phyloP scores from a whole-genome alignment of 2,329 filamentous ascomycete genomes.

The Metarhizium guizhouense region DNA sequence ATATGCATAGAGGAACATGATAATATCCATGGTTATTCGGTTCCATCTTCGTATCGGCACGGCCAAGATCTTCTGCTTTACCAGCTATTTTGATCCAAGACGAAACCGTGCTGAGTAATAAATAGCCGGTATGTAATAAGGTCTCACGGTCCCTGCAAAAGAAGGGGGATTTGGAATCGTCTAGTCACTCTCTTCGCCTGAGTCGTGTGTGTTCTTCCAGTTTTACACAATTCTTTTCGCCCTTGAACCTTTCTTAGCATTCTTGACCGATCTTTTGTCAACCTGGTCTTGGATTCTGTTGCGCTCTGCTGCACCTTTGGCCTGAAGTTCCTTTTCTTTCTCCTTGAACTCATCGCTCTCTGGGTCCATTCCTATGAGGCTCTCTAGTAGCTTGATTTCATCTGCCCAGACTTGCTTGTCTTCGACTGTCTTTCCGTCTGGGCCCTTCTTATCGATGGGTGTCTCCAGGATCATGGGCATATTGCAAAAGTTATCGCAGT shows the following conservation, averaged over 20 bases:
- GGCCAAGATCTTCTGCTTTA: no score
- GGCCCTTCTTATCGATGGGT: conserved; percentile 68
- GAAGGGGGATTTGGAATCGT: background rate
- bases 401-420: conserved; percentile 81
- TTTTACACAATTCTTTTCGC: conserved; percentile 16
- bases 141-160: background rate
- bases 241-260: conserved; percentile 27
- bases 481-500: conserved; percentile 64
- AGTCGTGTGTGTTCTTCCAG: conserved; percentile 23
- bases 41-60: background rate
- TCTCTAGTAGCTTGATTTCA: conserved; percentile 92
- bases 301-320: conserved; percentile 61
- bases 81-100: background rate
- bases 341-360: conserved; percentile 63
- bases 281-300: conserved; percentile 70
- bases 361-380: conserved; percentile 73
- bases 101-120: background rate
- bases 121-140: background rate
- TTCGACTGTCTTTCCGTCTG: conserved; percentile 58
- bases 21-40: background rate
- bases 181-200: conserved; percentile 25
- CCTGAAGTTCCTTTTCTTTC: conserved; percentile 56
- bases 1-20: background rate
- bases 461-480: conserved; percentile 93
- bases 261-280: conserved; percentile 61